Percentiles rank a stretch among this genome's conserved stretches.
Conservation (phyloP, 1,284 basidiomycete species). For the Schizopora paradoxa region DNA sequence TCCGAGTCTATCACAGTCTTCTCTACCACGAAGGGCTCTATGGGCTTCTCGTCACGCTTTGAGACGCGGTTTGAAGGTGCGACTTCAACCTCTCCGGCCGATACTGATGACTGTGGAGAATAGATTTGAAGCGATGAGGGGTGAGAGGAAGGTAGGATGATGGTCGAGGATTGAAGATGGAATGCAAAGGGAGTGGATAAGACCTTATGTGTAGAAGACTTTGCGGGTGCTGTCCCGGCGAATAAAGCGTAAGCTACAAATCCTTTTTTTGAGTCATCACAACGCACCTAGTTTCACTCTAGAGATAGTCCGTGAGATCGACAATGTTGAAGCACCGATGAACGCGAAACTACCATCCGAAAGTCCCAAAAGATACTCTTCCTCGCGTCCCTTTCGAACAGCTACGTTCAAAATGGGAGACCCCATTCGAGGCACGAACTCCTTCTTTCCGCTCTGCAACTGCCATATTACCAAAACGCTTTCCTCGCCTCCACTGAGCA, state of each 20-base stretch:
- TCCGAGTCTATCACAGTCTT: conserved; percentile 58
- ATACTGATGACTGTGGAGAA: conserved; percentile 65
- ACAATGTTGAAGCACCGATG: conserved; percentile 69
- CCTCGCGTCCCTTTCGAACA: conserved; percentile 54
- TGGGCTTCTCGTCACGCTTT: conserved; percentile 70
- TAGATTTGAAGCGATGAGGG: conserved; percentile 93
- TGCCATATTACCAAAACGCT: conserved; percentile 96
- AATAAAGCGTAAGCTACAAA: too few species aligned
- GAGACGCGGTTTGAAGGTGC: conserved; percentile 92
- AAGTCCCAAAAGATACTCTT: conserved; percentile 84
- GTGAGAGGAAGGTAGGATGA: conserved; percentile 90
- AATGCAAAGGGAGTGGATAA: conserved; percentile 60
- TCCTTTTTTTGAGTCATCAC: neutral
- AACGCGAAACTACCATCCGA: conserved; percentile 82
- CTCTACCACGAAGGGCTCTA: conserved; percentile 79
- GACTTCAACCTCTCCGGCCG: conserved; percentile 87
- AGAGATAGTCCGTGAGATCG: conserved; percentile 70
- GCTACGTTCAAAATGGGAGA: conserved; percentile 77
- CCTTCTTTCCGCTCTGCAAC: conserved; percentile 76
- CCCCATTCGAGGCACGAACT: conserved; percentile 91
- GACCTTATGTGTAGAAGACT: conserved; percentile 39
- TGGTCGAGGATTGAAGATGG: conserved; percentile 64
- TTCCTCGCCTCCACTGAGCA: conserved; percentile 95
- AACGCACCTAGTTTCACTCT: conserved; percentile 72
- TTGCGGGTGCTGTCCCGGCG: conserved; percentile 28